phyloP scores from a whole-genome alignment of 2,329 filamentous ascomycete species.

The Pseudogymnoascus sp. region DNA sequence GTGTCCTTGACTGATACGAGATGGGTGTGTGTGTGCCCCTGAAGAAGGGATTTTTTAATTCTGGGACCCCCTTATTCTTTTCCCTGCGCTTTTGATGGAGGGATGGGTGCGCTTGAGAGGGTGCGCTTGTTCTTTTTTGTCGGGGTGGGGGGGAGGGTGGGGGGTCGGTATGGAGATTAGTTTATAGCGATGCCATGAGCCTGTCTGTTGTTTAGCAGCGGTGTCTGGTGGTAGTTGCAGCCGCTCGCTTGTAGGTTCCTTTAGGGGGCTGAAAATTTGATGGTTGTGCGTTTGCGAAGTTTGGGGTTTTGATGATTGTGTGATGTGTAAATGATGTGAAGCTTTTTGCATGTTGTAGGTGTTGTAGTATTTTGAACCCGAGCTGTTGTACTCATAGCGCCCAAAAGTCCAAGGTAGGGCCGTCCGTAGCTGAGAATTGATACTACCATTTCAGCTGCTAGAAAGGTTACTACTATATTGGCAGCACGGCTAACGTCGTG shows the following conservation, averaged over 20 bases:
- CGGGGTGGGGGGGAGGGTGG: not conserved
- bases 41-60: not conserved
- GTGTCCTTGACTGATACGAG: not conserved
- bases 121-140: not conserved
- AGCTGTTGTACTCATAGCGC: not conserved
- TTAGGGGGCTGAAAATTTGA: not conserved
- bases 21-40: not conserved
- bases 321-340: not conserved
- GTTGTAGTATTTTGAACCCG: not conserved
- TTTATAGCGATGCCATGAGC: constrained; percentile 3
- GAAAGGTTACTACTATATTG: too few relatives aligned
- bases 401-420: not conserved
- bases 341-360: not conserved
- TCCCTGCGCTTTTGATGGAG: not conserved
- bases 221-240: not conserved
- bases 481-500: too few relatives aligned
- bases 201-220: not conserved
- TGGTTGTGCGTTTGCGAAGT: not conserved
- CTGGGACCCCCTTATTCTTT: not conserved
- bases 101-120: not conserved
- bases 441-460: too few relatives aligned
- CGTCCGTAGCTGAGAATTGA: not conserved
- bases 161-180: not conserved
- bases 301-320: not conserved
- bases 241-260: constrained; percentile 1